phyloP scores from a whole-genome alignment of 2,329 filamentous ascomycete genomes.

The Ceratocystis smalleyi region DNA sequence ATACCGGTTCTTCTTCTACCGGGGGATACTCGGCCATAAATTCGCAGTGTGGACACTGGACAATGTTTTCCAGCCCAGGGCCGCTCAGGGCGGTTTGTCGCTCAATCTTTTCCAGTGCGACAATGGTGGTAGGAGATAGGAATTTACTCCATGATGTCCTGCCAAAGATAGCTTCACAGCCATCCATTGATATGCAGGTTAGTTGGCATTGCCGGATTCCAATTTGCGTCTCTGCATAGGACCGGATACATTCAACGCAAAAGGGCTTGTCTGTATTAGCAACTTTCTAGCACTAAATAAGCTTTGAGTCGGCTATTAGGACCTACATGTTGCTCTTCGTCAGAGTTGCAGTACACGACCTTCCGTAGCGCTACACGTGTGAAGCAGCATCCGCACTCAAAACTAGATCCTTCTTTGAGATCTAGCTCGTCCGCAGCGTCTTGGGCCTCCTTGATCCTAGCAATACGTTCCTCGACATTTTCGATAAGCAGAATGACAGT shows the following conservation, averaged over 20 bases:
- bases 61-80: constrained; percentile 56
- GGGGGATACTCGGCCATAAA: constrained; percentile 61
- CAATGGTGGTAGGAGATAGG: constrained; percentile 40
- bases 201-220: constrained; percentile 54
- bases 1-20: constrained; percentile 53
- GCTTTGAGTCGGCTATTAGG: neutral
- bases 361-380: constrained; percentile 48
- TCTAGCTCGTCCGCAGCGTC: neutral
- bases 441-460: neutral
- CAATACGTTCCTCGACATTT: neutral
- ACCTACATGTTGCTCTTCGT: constrained; percentile 34
- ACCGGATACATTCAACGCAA: constrained; percentile 50
- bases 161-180: constrained; percentile 48
- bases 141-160: constrained; percentile 38
- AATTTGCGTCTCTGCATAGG: constrained; percentile 51
- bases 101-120: constrained; percentile 54
- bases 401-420: neutral
- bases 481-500: neutral
- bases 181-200: constrained; percentile 53
- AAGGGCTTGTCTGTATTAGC: constrained; percentile 34
- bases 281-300: neutral
- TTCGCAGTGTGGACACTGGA: constrained; percentile 66
- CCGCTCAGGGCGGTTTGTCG: constrained; percentile 53
- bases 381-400: constrained; percentile 63
- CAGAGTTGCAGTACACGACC: constrained; percentile 48